phyloP scores from a whole-genome alignment of 192 early-diverging fungal species.

The Martensiomyces pterosporus region DNA sequence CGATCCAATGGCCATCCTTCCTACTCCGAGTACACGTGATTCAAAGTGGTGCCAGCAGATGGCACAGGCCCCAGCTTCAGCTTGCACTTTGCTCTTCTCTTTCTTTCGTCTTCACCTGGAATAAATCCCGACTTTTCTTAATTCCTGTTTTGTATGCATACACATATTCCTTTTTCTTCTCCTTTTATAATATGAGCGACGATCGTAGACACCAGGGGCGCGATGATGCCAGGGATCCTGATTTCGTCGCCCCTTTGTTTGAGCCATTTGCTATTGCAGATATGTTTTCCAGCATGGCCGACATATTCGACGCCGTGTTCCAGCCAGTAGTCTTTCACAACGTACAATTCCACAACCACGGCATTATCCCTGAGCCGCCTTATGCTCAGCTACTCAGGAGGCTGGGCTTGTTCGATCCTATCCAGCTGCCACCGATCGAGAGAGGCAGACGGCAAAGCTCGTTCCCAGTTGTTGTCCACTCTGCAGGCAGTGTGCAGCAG shows the following conservation, averaged over 20 bases:
- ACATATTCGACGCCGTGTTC: conserved; percentile 3
- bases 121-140: too few relatives aligned
- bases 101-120: too few relatives aligned
- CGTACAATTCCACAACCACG: not conserved
- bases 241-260: not conserved
- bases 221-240: too few relatives aligned
- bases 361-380: conserved; percentile 13
- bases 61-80: too few relatives aligned
- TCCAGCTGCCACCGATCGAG: conserved; percentile 8
- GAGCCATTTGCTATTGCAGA: conserved; percentile 2
- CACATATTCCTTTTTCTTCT: too few relatives aligned
- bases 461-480: conserved; percentile 25
- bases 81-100: too few relatives aligned
- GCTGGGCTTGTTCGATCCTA: conserved; percentile 35
- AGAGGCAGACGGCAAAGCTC: conserved; percentile 5
- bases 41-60: too few relatives aligned
- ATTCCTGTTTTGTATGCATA: too few relatives aligned
- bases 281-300: not conserved
- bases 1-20: not conserved
- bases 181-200: too few relatives aligned
- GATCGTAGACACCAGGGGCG: too few relatives aligned
- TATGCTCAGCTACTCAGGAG: conserved; percentile 32
- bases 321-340: not conserved
- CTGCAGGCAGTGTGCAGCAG: conserved; percentile 2
- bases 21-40: not conserved